Percentiles rank a stretch among this genome's conserved stretches.
Evolutionary conservation across 2,329 filamentous ascomycete genomes (phyloP).

Genomic region (Penicillium paneum): DNA sequence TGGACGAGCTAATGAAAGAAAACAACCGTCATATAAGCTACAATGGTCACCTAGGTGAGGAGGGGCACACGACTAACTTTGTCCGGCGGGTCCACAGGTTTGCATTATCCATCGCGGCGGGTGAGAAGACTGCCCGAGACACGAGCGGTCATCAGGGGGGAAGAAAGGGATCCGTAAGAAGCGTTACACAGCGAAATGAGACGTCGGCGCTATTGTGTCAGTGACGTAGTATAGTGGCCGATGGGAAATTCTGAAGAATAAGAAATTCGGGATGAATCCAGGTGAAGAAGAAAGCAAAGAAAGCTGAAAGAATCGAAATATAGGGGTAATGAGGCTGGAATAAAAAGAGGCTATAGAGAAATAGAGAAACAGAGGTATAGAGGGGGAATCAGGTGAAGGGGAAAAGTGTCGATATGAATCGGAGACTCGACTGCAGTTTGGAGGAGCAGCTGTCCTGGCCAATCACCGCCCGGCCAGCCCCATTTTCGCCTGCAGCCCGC

Average conservation of each 20-base stretch:
- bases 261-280: background rate
- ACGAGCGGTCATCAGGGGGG: slow-evolving; percentile 38
- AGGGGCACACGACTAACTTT: slow-evolving; percentile 39
- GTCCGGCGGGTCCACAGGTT: slow-evolving; percentile 51
- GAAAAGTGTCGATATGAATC: slow-evolving; percentile 28
- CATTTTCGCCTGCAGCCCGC: slow-evolving; percentile 25
- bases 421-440: slow-evolving; percentile 23
- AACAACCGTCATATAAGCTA: slow-evolving; percentile 3
- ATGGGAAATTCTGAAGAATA: background rate
- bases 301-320: background rate
- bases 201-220: slow-evolving; percentile 5
- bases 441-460: slow-evolving; percentile 20
- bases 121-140: slow-evolving; percentile 35
- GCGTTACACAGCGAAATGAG: slow-evolving; percentile 11
- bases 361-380: slow-evolving; percentile 6
- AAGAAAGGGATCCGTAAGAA: slow-evolving; percentile 13
- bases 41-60: background rate
- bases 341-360: slow-evolving; percentile 8
- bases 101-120: slow-evolving; percentile 49
- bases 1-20: slow-evolving; percentile 66
- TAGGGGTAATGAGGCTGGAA: background rate
- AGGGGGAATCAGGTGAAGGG: slow-evolving; percentile 7
- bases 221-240: slow-evolving; percentile 8
- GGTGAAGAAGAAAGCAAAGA: background rate
- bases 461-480: slow-evolving; percentile 23